Evolutionary conservation across 495 filamentous ascomycete genomes (phyloP).

Genomic region (Cercophora samala): DNA sequence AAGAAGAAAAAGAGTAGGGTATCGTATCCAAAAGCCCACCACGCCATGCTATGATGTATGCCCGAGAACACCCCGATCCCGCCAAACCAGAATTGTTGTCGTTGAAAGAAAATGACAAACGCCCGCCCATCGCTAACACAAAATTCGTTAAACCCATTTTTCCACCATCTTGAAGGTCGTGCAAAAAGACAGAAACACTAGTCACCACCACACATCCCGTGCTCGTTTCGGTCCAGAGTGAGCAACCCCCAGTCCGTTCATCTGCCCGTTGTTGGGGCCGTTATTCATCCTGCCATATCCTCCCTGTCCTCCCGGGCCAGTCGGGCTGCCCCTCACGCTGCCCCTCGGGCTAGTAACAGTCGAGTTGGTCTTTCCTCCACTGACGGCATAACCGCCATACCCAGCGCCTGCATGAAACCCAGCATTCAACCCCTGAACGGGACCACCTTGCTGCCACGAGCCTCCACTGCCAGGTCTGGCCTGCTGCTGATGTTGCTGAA

Average conservation of each 20-base stretch:
- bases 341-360: neutral
- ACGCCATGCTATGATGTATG: neutral
- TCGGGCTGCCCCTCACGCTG: neutral
- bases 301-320: neutral
- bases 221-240: neutral
- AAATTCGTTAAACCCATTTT: neutral
- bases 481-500: neutral
- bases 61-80: neutral
- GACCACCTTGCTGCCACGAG: slow-evolving; percentile 5
- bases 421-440: neutral
- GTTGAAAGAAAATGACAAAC: neutral
- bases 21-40: neutral
- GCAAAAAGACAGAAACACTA: neutral
- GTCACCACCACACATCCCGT: neutral
- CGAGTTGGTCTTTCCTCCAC: neutral
- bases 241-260: neutral
- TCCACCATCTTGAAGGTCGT: neutral
- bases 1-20: neutral
- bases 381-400: neutral
- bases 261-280: neutral
- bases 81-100: neutral
- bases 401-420: neutral
- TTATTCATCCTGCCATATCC: neutral
- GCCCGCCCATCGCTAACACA: neutral
- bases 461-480: slow-evolving; percentile 9